A percentile compares a stretch with the other conserved stretches of the same genome.
These are phyloP conservation scores for Elaeis guineensis DNA, from an alignment of 176 grass and related monocot species.

Conservation along the genomic window DNA sequence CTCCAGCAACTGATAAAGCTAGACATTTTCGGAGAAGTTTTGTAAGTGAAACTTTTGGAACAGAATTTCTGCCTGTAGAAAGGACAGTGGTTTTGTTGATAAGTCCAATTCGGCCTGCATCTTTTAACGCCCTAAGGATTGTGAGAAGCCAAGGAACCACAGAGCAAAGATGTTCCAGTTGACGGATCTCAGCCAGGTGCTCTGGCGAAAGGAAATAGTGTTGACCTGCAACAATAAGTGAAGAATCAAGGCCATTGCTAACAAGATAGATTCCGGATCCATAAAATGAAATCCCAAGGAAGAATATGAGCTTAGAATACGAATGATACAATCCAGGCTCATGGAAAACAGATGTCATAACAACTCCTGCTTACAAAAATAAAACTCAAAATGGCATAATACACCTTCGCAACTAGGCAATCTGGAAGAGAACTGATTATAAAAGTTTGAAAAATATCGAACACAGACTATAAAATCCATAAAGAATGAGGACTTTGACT, in stretches of 20 bases:
- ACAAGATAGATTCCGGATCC: background rate
- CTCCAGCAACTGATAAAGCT: constrained; percentile 33
- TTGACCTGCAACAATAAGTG: constrained; percentile 40
- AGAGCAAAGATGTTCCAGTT: constrained; percentile 39
- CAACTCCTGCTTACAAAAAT: too few species aligned
- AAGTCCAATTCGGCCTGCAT: constrained; percentile 38
- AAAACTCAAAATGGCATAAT: too few species aligned
- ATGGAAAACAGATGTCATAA: too few species aligned
- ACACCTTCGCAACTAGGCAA: too few species aligned
- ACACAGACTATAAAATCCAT: too few species aligned
- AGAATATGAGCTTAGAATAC: too few species aligned
- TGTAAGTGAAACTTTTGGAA: constrained; percentile 50
- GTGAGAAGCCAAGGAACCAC: constrained; percentile 54
- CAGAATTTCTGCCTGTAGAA: constrained; percentile 38
- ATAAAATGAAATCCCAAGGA: too few species aligned
- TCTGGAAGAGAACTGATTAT: too few species aligned
- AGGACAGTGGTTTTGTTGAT: constrained; percentile 37
- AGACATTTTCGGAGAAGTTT: constrained; percentile 52
- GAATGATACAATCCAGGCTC: too few species aligned
- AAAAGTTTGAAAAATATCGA: too few species aligned
- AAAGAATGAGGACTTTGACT: too few species aligned
- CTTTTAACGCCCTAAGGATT: constrained; percentile 52
- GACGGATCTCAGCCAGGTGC: constrained; percentile 5
- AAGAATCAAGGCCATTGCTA: background rate
- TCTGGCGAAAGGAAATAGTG: constrained; percentile 15